Base-by-base conservation (phyloP, 352 stramenopile species). In the Pythium phragmiticola region DNA sequence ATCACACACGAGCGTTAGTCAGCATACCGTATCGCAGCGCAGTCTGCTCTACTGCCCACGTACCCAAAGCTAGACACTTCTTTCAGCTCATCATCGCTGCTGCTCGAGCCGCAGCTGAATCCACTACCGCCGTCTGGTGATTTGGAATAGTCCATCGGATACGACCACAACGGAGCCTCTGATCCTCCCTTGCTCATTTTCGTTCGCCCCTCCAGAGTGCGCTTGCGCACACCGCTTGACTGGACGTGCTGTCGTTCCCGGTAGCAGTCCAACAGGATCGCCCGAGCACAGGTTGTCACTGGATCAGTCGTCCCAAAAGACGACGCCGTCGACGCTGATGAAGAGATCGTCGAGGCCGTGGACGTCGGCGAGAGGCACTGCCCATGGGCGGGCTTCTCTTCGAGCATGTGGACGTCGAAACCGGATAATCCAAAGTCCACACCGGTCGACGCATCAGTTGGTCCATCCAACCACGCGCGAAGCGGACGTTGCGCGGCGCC, bases 71-170 rank as follows among this genome's bases (percentile, higher is more conserved):
- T 86, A 13, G 81, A 88, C 17, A 72, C 75, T 52, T 92, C 78
- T 66, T 86, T 76, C 28, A 94, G 64, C 56, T 94, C 85, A 30
- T 94, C 85, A 46, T 94, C 85, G 30, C 85, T 94, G 70, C 83
- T 89, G 49, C 78, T 89, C 26, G 73, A 84, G 47, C 66, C 68
- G 48, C 39, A 62, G 55, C 51, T 66, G 30, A 69, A 19, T 37
- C 60, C 57, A 60, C 74, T 66, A 13, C 70, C 80, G 13, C 70
- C 80, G 19, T 77, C 75, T 50, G 63, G 76, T n/a, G 65, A 65
- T 52, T 87, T 89, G 2, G 69, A 73, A 37, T 74, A 42, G 8
- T 65, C 57, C 41, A 23, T 14, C 12, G 57, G 57, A 16, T 65
- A 73, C 1, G 77, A 61, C 68, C 71, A 81, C 0, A 73, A 54